A percentile compares a stretch with the other conserved stretches of the same genome.
These are phyloP conservation scores for Ephemerocybe angulata DNA, from an alignment of 768 basidiomycete genomes.

Conservation along the genomic window DNA sequence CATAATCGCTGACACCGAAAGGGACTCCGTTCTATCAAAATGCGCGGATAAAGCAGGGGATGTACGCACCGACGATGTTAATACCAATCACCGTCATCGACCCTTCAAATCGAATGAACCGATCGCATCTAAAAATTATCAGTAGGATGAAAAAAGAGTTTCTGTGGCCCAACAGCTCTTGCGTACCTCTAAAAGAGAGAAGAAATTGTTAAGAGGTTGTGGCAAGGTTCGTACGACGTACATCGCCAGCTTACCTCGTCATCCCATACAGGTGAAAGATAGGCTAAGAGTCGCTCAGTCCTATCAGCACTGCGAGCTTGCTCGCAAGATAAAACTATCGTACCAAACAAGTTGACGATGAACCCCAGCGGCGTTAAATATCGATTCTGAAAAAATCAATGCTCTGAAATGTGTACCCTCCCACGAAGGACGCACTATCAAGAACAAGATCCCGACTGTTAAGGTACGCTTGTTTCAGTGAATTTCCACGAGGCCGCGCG, in stretches of 20 bases:
- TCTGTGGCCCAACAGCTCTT: too few relatives aligned
- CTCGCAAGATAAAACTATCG: background rate
- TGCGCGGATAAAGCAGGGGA: background rate
- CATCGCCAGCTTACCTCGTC: conserved; percentile 33
- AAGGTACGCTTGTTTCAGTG: background rate
- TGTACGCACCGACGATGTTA: conserved; percentile 36
- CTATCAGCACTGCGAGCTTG: background rate
- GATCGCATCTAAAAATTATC: conserved; percentile 32
- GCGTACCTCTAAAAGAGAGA: conserved; percentile 10
- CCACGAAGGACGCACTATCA: conserved; percentile 29
- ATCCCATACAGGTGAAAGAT: conserved; percentile 39
- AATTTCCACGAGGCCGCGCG: background rate
- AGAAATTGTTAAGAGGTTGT: too few relatives aligned
- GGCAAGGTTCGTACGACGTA: too few relatives aligned
- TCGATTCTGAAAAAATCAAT: conserved; percentile 44
- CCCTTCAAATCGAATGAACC: conserved; percentile 51
- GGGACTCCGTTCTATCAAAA: background rate
- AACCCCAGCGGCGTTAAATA: conserved; percentile 64
- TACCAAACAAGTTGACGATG: conserved; percentile 52
- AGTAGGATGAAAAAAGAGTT: too few relatives aligned
- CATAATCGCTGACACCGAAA: conserved; percentile 37
- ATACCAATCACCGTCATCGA: conserved; percentile 52
- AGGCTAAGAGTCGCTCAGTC: conserved; percentile 26
- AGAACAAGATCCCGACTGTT: conserved; percentile 41
- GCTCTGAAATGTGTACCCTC: background rate